phyloP scores from a whole-genome alignment of 139 green algal species.

The Chlorella vulgaris region DNA sequence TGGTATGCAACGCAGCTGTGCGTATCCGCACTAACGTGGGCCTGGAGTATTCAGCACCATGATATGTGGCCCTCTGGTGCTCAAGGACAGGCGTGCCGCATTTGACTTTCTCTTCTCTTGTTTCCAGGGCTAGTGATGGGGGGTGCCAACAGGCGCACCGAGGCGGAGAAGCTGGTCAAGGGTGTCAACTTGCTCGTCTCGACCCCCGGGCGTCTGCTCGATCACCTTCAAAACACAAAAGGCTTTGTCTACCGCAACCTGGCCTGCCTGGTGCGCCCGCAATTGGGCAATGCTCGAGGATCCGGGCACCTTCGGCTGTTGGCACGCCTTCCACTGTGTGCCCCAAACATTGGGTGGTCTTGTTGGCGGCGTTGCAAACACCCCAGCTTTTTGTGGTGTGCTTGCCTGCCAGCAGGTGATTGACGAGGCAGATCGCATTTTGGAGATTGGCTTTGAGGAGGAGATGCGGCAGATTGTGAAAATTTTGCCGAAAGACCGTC shows the following conservation, averaged over 20 bases:
- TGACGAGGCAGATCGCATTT: conserved; percentile 97
- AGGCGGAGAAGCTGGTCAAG: conserved; percentile 95
- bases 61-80: no score
- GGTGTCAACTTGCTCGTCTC: conserved; percentile 95
- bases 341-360: no score
- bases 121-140: conserved; percentile 92
- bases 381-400: no score
- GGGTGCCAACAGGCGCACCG: conserved; percentile 92
- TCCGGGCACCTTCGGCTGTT: no score
- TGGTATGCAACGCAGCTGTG: conserved; percentile 35
- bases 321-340: no score
- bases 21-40: background rate
- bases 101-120: no score
- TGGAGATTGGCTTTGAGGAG: conserved; percentile 99
- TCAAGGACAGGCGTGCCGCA: no score
- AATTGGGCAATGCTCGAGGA: background rate
- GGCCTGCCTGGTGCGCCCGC: conserved; percentile 68
- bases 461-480: conserved; percentile 98
- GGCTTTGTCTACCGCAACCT: conserved; percentile 85
- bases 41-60: no score
- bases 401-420: conserved; percentile 63
- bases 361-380: no score
- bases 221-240: conserved; percentile 95
- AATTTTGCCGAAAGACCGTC: conserved; percentile 93
- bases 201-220: conserved; percentile 95